Conservation (phyloP, 352 stramenopile species). For the Phytopythium aichiense region DNA sequence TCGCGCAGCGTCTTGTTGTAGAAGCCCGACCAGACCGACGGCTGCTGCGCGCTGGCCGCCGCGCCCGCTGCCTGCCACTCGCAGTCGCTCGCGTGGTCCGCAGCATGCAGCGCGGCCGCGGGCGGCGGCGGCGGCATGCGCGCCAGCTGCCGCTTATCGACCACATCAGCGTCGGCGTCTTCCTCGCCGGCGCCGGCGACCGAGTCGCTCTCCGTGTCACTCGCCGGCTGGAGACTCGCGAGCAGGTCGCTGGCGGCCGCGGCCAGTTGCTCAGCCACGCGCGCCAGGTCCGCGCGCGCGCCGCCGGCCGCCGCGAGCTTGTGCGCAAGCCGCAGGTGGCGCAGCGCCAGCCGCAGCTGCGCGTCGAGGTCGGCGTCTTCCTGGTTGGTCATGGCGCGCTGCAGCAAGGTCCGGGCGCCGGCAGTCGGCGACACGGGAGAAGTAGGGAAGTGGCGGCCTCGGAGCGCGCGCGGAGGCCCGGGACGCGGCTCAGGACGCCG, state of each 20-base stretch:
- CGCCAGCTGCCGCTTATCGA: constrained; percentile 2
- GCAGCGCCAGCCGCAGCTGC: constrained; percentile 30
- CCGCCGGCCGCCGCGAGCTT: constrained; percentile 16
- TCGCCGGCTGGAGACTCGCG: not conserved
- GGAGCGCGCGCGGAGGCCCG: no score
- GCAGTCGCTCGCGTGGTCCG: constrained; percentile 25
- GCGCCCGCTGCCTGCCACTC: constrained; percentile 13
- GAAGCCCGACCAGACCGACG: constrained; percentile 83
- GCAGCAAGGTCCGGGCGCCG: no score
- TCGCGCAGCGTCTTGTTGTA: constrained; percentile 89
- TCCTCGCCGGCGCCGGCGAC: constrained; percentile 1
- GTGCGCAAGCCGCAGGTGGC: constrained; percentile 18
- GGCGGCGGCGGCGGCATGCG: not conserved
- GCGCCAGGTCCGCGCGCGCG: constrained; percentile 9
- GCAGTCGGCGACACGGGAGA: not conserved
- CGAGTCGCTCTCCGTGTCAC: constrained; percentile 4
- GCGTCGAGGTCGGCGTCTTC: not conserved
- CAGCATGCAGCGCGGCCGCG: constrained; percentile 45
- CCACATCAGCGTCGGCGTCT: not conserved
- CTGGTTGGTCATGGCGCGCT: constrained; percentile 25
- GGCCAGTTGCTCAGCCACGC: constrained; percentile 24
- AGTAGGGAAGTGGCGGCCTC: not conserved
- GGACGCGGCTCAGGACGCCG: not conserved
- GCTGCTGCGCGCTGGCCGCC: constrained; percentile 33
- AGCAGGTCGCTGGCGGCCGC: constrained; percentile 4